These are phyloP conservation scores for Trapa bicornis DNA, from an alignment of 345 rosid species.

Conservation along the genomic window DNA sequence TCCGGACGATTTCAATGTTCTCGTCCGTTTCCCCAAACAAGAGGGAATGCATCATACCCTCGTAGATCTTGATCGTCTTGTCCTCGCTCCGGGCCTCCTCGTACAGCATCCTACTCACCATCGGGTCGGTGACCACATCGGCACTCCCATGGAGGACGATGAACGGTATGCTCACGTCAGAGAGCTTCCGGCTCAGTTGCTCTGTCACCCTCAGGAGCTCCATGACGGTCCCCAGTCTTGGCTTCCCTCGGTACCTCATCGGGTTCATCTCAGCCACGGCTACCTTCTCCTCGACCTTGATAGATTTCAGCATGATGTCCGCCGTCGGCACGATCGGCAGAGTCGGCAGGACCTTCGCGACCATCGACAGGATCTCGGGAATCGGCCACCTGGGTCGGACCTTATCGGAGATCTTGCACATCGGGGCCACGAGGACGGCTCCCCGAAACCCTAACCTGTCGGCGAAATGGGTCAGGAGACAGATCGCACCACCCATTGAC, in stretches of 20 bases:
- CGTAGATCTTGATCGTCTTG: slow-evolving; percentile 52
- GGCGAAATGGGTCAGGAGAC: slow-evolving; percentile 45
- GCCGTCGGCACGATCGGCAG: slow-evolving; percentile 62
- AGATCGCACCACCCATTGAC: slow-evolving; percentile 79
- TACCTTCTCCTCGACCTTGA: slow-evolving; percentile 55
- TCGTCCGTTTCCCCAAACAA: slow-evolving; percentile 80
- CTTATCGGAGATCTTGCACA: slow-evolving; percentile 74
- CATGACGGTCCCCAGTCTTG: slow-evolving; percentile 65
- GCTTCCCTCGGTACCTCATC: slow-evolving; percentile 54
- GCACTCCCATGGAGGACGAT: slow-evolving; percentile 61
- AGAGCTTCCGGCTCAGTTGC: slow-evolving; percentile 28
- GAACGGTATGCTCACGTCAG: slow-evolving; percentile 49
- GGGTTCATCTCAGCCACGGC: slow-evolving; percentile 48
- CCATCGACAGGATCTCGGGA: slow-evolving; percentile 33
- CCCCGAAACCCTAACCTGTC: slow-evolving; percentile 48
- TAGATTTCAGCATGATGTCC: slow-evolving; percentile 43
- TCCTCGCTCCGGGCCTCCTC: slow-evolving; percentile 40
- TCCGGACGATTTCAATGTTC: slow-evolving; percentile 48
- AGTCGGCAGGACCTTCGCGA: slow-evolving; percentile 64
- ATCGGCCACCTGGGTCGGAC: slow-evolving; percentile 72
- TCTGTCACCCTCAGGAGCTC: slow-evolving; percentile 68
- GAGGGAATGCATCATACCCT: slow-evolving; percentile 86
- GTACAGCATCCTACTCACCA: slow-evolving; percentile 48
- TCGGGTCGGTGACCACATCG: slow-evolving; percentile 71
- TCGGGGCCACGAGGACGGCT: slow-evolving; percentile 65